phyloP scores from a whole-genome alignment of 345 rosid genomes.

The Atalantia buxifolia region DNA sequence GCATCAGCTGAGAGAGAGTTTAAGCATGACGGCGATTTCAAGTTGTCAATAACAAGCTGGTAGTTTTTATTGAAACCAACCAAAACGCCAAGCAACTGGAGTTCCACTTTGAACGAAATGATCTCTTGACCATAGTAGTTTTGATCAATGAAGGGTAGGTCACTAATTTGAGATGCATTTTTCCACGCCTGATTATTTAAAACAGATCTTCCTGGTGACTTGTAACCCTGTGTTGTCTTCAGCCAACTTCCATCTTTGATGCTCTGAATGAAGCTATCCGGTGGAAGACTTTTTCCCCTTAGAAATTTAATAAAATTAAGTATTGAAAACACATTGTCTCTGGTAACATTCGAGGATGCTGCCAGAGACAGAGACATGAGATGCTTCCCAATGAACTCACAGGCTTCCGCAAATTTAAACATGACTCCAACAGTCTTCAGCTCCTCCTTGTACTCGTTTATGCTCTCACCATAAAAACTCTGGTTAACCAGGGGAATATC shows the following conservation, averaged over 20 bases:
- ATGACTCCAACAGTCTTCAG: constrained; percentile 55
- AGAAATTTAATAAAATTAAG: constrained; percentile 54
- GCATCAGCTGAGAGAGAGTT: constrained; percentile 36
- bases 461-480: constrained; percentile 43
- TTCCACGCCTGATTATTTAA: constrained; percentile 47
- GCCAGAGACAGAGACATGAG: constrained; percentile 44
- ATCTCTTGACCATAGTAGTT: constrained; percentile 38
- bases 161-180: constrained; percentile 45
- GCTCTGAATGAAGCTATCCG: constrained; percentile 37
- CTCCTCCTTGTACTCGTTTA: constrained; percentile 38
- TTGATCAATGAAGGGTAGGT: constrained; percentile 51
- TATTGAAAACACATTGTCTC: constrained; percentile 40
- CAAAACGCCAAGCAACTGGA: constrained; percentile 53
- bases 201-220: constrained; percentile 52
- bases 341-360: constrained; percentile 32
- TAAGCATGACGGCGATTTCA: constrained; percentile 30
- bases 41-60: constrained; percentile 34
- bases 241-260: constrained; percentile 49
- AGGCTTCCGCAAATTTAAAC: constrained; percentile 53
- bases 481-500: constrained; percentile 66
- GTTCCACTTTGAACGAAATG: constrained; percentile 39
- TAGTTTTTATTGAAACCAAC: constrained; percentile 29
- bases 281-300: constrained; percentile 33
- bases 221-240: constrained; percentile 35
- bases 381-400: constrained; percentile 46